Percentiles rank a stretch among this genome's conserved stretches.
Evolutionary conservation across 768 basidiomycete genomes (phyloP).

Genomic region (Auriscalpium microsporum): DNA sequence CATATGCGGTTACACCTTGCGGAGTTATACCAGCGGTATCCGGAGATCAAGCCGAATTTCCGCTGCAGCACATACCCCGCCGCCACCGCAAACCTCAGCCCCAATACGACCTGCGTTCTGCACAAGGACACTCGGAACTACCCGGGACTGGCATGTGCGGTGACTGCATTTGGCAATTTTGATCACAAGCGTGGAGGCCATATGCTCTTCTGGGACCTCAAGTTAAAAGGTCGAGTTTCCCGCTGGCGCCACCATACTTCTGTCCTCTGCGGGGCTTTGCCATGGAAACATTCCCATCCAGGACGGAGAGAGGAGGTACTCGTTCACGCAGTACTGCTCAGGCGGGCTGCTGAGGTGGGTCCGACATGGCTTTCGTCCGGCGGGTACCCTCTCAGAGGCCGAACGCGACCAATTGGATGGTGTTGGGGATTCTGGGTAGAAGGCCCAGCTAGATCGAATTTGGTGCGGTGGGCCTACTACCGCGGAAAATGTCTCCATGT

Average conservation of each 20-base stretch:
- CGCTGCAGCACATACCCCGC: constrained; percentile 9
- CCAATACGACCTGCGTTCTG: background rate
- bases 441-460: too few relatives aligned
- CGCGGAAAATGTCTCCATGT: too few relatives aligned
- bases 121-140: constrained; percentile 9
- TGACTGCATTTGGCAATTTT: constrained; percentile 11
- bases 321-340: constrained; percentile 6
- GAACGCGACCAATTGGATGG: too few relatives aligned
- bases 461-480: too few relatives aligned
- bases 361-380: background rate
- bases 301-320: background rate
- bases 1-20: too few relatives aligned
- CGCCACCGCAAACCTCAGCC: constrained; percentile 12
- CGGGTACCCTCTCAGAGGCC: too few relatives aligned
- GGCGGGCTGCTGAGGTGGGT: constrained; percentile 3
- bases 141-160: constrained; percentile 6
- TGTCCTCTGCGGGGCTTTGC: constrained; percentile 11
- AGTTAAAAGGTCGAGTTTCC: constrained; percentile 16
- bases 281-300: constrained; percentile 16
- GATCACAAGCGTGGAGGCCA: constrained; percentile 11
- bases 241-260: constrained; percentile 9
- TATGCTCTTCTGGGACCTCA: constrained; percentile 12
- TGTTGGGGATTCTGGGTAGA: too few relatives aligned
- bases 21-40: too few relatives aligned
- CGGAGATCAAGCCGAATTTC: background rate